Evolutionary conservation across 139 green algal species (phyloP).

Genomic region (Picochlorum sp.): DNA sequence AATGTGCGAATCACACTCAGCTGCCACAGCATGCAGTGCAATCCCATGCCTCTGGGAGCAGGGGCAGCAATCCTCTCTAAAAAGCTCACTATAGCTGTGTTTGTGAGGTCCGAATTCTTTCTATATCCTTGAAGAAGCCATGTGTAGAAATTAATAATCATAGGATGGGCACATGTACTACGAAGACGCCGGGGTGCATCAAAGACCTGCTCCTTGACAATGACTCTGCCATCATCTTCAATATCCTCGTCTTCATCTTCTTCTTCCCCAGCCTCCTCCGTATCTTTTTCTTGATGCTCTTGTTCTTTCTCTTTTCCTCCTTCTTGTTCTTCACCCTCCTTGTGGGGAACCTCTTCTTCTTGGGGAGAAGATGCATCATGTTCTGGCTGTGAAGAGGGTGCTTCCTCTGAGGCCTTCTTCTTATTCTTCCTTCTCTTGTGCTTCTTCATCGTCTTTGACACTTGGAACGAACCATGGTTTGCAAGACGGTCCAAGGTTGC

Average conservation of each 20-base stretch:
- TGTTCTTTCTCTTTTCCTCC: not conserved
- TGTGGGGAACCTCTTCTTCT: not conserved
- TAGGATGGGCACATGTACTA: slow-evolving; percentile 45
- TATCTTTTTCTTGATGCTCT: not conserved
- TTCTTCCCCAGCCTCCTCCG: not conserved
- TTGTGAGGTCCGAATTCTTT: slow-evolving; percentile 40
- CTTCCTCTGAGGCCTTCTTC: not conserved
- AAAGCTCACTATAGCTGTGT: slow-evolving; percentile 44
- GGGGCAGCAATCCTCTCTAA: slow-evolving; percentile 48
- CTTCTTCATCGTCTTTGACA: slow-evolving; percentile 6
- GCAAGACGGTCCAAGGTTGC: slow-evolving; percentile 52
- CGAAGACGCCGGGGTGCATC: slow-evolving; percentile 13
- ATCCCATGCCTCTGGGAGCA: slow-evolving; percentile 31
- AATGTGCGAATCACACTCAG: slow-evolving; percentile 67
- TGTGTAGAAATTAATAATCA: slow-evolving; percentile 59
- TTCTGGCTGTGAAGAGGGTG: not conserved
- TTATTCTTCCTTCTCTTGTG: not conserved
- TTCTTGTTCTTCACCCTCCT: not conserved
- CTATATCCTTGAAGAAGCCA: slow-evolving; percentile 51
- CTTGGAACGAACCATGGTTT: slow-evolving; percentile 4
- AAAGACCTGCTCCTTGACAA: not conserved
- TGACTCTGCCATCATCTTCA: not conserved
- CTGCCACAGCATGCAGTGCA: slow-evolving; percentile 77
- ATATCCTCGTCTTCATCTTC: slow-evolving; percentile 1
- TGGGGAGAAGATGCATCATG: not conserved